phyloP scores from a whole-genome alignment of 1,139 yeast genomes.

The Blastobotrys buckinghamii region DNA sequence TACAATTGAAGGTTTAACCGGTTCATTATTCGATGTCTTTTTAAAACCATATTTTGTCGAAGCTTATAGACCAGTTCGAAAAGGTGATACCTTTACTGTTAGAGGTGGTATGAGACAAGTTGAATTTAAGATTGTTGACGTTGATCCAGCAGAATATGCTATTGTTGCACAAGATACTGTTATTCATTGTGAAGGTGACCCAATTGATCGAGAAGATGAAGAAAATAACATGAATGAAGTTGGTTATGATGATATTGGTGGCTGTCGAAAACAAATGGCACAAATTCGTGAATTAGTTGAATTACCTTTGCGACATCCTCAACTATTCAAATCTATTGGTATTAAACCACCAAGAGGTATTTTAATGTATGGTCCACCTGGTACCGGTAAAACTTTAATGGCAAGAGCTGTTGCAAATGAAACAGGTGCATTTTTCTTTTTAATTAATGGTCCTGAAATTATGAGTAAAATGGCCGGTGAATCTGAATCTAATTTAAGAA shows the following conservation, averaged over 20 bases:
- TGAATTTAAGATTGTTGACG: conserved; percentile 96
- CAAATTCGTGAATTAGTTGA: conserved; percentile 97
- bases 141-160: conserved; percentile 95
- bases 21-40: conserved; percentile 94
- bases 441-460: conserved; percentile 99
- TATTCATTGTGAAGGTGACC: conserved; percentile 98
- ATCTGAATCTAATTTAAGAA: conserved; percentile 93
- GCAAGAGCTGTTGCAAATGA: conserved; percentile 99
- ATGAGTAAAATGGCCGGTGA: conserved; percentile 99
- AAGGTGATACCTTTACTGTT: conserved; percentile 93
- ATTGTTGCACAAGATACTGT: conserved; percentile 98
- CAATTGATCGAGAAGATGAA: conserved; percentile 98
- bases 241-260: conserved; percentile 99
- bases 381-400: conserved; percentile 98
- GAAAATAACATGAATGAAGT: conserved; percentile 94
- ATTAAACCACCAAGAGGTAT: conserved; percentile 97
- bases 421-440: conserved; percentile 97
- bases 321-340: conserved; percentile 92
- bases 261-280: conserved; percentile 98
- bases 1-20: conserved; percentile 96
- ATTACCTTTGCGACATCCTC: conserved; percentile 95
- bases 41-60: conserved; percentile 97
- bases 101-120: conserved; percentile 99
- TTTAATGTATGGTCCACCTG: conserved; percentile 97
- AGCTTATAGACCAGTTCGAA: conserved; percentile 97